Evolutionary conservation across 176 grass and related monocot species (phyloP).

Genomic region (Cenchrus americanus): DNA sequence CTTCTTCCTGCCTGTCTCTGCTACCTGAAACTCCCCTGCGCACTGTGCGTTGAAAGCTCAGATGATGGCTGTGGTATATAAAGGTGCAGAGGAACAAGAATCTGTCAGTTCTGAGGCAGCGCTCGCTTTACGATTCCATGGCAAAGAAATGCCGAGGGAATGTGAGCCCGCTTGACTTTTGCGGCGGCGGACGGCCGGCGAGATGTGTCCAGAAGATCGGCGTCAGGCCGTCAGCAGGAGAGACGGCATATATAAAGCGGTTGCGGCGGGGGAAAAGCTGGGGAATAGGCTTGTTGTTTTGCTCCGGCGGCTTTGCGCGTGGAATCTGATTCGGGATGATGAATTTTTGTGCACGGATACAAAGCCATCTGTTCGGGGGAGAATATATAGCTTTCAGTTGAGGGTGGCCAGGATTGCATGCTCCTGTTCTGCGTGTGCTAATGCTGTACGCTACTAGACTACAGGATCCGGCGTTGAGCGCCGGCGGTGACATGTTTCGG

Average conservation of each 20-base stretch:
- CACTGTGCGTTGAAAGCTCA: neutral
- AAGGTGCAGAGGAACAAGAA: neutral
- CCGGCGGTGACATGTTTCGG: neutral
- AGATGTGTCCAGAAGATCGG: slow-evolving; percentile 27
- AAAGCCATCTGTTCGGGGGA: neutral
- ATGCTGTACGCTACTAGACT: neutral
- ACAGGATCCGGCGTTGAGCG: neutral
- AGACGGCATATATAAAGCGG: neutral
- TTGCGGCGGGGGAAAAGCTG: slow-evolving; percentile 6
- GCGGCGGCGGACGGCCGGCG: neutral
- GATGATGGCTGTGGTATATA: neutral
- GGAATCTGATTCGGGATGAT: slow-evolving; percentile 43
- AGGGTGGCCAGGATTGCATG: neutral
- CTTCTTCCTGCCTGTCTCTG: neutral
- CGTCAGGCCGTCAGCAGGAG: neutral
- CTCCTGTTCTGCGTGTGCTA: neutral
- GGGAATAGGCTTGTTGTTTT: neutral
- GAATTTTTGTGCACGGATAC: neutral
- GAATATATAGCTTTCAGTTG: neutral
- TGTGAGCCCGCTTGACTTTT: neutral
- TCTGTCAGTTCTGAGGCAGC: neutral
- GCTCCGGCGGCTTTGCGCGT: slow-evolving; percentile 4
- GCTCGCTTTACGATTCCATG: neutral
- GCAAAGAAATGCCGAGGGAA: slow-evolving; percentile 30
- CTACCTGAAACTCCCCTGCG: neutral